These are phyloP conservation scores for Pharnaceum exiguum DNA, from an alignment of 148 eudicot genomes.

Conservation along the genomic window DNA sequence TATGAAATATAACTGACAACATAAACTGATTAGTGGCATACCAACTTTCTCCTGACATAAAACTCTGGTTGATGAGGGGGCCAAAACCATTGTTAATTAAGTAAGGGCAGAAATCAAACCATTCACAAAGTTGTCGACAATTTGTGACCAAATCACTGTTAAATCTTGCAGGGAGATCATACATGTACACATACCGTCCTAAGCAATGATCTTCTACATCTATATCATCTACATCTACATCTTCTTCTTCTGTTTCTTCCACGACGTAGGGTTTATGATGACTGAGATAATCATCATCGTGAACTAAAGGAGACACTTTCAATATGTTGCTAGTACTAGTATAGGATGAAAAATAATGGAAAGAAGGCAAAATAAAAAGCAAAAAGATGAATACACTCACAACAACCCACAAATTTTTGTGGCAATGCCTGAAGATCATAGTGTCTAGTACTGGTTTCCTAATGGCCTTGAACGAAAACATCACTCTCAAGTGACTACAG, in stretches of 20 bases:
- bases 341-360: conserved; percentile 4
- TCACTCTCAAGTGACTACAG: no score
- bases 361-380: conserved; percentile 8
- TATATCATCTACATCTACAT: not conserved
- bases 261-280: not conserved
- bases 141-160: conserved; percentile 25
- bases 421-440: not conserved
- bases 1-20: conserved; percentile 31
- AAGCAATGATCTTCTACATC: conserved; percentile 21
- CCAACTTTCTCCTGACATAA: conserved; percentile 19
- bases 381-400: not conserved
- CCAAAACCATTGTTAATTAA: conserved; percentile 23
- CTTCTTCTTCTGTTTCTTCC: not conserved
- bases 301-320: not conserved
- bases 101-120: conserved; percentile 31
- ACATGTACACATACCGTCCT: conserved; percentile 34
- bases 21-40: conserved; percentile 36
- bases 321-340: not conserved
- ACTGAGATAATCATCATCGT: not conserved
- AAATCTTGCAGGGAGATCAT: conserved; percentile 33
- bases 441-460: no score
- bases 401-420: conserved; percentile 4
- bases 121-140: conserved; percentile 7
- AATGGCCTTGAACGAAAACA: no score
- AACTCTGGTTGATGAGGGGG: conserved; percentile 5